These are phyloP conservation scores for Kurtzmaniella natalensis DNA, from an alignment of 1,139 yeast species.

Conservation along the genomic window DNA sequence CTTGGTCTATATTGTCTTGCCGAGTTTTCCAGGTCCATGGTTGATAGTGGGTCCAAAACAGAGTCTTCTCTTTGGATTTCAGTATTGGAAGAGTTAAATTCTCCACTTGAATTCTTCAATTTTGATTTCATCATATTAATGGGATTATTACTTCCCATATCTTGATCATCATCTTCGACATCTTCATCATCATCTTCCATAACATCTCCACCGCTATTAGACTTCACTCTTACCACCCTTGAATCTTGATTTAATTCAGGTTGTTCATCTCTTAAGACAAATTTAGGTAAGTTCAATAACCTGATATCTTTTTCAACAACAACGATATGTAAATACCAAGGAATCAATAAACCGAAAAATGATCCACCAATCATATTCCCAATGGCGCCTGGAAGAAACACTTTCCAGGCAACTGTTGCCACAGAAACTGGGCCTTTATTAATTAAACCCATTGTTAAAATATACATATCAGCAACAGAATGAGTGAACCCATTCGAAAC, in stretches of 20 bases:
- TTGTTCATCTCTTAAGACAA: slow-evolving; percentile 72
- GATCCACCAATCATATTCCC: slow-evolving; percentile 75
- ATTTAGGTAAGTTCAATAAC: slow-evolving; percentile 55
- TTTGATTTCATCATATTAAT: background rate
- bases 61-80: background rate
- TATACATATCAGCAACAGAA: slow-evolving; percentile 75
- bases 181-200: slow-evolving; percentile 9
- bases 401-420: slow-evolving; percentile 66
- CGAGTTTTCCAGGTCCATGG: background rate
- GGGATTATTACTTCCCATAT: background rate
- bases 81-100: background rate
- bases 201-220: slow-evolving; percentile 9
- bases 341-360: slow-evolving; percentile 55
- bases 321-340: slow-evolving; percentile 65
- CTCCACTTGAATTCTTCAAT: slow-evolving; percentile 7
- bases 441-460: slow-evolving; percentile 60
- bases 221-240: slow-evolving; percentile 55
- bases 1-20: slow-evolving; percentile 3
- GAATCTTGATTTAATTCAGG: slow-evolving; percentile 75
- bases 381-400: slow-evolving; percentile 59
- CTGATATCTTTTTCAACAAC: slow-evolving; percentile 68
- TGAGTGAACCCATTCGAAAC: slow-evolving; percentile 75
- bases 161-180: slow-evolving; percentile 6
- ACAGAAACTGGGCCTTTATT: slow-evolving; percentile 61
- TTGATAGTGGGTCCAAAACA: background rate